Evolutionary conservation across 805 yeast genomes (phyloP), one percentile per base, ranked within the genome.

Genomic region (Blastobotrys mokoenaii): DNA sequence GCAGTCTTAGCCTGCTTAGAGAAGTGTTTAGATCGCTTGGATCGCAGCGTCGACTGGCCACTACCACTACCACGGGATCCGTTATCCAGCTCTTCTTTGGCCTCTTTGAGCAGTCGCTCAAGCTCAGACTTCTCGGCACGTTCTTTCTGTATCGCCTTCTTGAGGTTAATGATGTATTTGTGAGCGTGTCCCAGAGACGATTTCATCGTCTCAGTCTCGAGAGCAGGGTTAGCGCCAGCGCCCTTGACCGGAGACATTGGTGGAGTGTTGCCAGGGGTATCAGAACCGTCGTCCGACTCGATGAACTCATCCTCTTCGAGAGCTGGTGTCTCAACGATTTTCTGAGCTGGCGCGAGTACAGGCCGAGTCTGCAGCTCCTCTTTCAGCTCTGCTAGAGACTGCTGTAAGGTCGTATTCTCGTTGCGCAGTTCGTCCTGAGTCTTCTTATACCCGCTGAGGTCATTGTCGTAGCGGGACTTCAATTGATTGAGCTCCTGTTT

Each of bases 141-240:
- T 41, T 65, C 61, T 57, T 74, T 77, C 48, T 74, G 58, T 8
- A 77, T 55, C 2, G 72, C 67, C 16, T 69, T 65, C 58, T 83
- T 73, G 50, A 83, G 68, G 53, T 73, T 79, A n/a, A 77, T 64
- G 40, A 84, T 78, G 2, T 79, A 73, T 49, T 72, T 70, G 54
- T 80, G 77, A 3, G 89, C 82, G 61, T 74, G 84, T 14, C 71
- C 69, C 52, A 85, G 68, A 18, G 84, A 80, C 0, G 82, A 72
- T 50, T 73, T 71, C 51, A 83, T 63, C 1, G 88, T 80, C 55
- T 84, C 89, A 2, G 75, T 65, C 56, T 83, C 86, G 37, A 83
- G 55, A n/a, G 51, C 58, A 11, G 57, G 46, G 44, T 60, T 54
- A 9, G 61, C 50, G 5, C 64, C 62, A 8, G 65, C 56, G 1